Base-by-base conservation (phyloP, 1,284 basidiomycete species). In the Hymenochaete sp. region DNA sequence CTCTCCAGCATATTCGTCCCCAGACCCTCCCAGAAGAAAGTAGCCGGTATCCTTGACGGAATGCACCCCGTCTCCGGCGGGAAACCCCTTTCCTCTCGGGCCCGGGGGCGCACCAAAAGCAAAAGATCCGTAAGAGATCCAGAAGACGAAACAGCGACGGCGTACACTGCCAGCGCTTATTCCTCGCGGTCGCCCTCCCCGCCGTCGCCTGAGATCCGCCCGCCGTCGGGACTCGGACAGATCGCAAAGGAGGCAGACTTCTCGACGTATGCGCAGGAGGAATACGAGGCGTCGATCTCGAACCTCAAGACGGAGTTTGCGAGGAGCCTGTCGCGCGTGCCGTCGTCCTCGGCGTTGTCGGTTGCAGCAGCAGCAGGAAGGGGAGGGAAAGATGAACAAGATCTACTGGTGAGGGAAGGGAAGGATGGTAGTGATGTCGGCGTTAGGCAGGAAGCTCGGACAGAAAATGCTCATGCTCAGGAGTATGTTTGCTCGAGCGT, bases 141-240 rank as follows among this genome's bases (percentile, higher is more conserved):
- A 35, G 36, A 38, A 22, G 38, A 33, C 7, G 22, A 31, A 5
- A 32, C 26, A n/a, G 38, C 31, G 19, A 45, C 21, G 16, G 11
- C 29, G 9, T 48, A 47, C 13, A 25, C n/a, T 13, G n/a, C n/a
- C n/a, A n/a, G n/a, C n/a, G n/a, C n/a, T n/a, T 51, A 51, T 29
- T 42, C 39, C 16, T 51, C 49, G n/a, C 49, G 49, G 22, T 51
- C 49, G 16, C 49, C 49, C 7, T 51, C 49, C 4, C 49, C 49
- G 4, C 49, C 45, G 21, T 47, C 45, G 5, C 49, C 49, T 14
- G 45, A 51, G 18, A 51, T 51, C 26, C 40, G 49, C 25, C 49
- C 49, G 11, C 49, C 49, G 6, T 45, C 43, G 4, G 49, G 49
- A 11, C 41, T 51, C 1, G 49, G 49, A 13, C 38, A 42, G 36